phyloP scores from a whole-genome alignment of 345 rosid species.

The Brassica carinata region DNA sequence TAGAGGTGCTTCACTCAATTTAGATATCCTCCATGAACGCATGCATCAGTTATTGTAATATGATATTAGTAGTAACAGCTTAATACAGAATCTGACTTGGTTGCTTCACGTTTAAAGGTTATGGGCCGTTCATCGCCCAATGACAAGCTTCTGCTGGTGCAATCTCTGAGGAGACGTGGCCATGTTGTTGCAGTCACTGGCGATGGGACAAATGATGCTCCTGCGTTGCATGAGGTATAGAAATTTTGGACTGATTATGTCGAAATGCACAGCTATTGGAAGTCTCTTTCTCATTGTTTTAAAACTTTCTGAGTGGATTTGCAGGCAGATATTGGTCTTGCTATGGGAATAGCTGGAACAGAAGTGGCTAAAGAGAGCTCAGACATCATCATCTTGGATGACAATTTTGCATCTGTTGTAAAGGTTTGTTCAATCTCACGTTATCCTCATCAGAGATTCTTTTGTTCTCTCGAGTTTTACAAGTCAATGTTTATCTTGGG shows the following conservation, averaged over 20 bases:
- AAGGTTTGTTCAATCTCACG: not conserved
- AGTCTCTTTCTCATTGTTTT: not conserved
- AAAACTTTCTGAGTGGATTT: conserved; percentile 16
- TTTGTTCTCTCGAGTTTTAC: conserved; percentile 8
- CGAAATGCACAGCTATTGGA: not conserved
- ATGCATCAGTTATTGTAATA: conserved; percentile 8
- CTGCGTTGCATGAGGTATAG: conserved; percentile 88
- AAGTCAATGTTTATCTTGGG: not conserved
- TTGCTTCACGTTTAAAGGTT: conserved; percentile 52
- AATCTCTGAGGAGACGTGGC: conserved; percentile 71
- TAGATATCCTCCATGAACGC: not conserved
- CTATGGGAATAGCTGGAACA: conserved; percentile 99
- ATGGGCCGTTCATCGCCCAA: conserved; percentile 93
- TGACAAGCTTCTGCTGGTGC: conserved; percentile 88
- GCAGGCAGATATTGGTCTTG: conserved; percentile 98
- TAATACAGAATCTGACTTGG: conserved; percentile 17
- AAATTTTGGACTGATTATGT: not conserved
- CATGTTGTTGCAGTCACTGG: conserved; percentile 94
- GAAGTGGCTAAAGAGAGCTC: conserved; percentile 99
- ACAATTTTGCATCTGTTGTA: conserved; percentile 3
- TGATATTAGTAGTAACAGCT: conserved; percentile 12
- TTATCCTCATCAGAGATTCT: not conserved
- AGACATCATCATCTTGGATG: conserved; percentile 74
- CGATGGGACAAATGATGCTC: conserved; percentile 96
- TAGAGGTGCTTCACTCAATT: conserved; percentile 9